These are phyloP conservation scores for Bjerkandera adusta DNA, from an alignment of 1,284 basidiomycete genomes.

Conservation along the genomic window DNA sequence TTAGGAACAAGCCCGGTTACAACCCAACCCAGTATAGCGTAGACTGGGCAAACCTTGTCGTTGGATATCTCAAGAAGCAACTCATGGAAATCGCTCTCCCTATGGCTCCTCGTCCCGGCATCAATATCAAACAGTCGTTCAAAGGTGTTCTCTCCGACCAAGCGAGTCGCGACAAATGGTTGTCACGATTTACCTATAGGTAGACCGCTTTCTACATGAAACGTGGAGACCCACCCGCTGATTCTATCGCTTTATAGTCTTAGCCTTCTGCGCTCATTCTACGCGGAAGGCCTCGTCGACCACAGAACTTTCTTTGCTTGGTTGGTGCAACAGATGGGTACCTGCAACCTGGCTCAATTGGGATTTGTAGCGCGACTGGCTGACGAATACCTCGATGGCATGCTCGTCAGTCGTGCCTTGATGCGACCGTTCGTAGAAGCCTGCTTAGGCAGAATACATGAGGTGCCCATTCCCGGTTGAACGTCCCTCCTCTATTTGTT, in stretches of 20 bases:
- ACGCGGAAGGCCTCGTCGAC: slow-evolving; percentile 82
- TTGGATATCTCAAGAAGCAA: slow-evolving; percentile 89
- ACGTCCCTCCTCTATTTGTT: not conserved
- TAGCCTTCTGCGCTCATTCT: slow-evolving; percentile 74
- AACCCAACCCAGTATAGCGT: slow-evolving; percentile 83
- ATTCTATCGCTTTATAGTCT: slow-evolving; percentile 44
- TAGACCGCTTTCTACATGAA: slow-evolving; percentile 37
- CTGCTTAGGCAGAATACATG: slow-evolving; percentile 63
- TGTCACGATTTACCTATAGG: slow-evolving; percentile 80
- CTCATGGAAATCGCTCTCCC: slow-evolving; percentile 83
- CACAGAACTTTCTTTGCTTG: slow-evolving; percentile 78
- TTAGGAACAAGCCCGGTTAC: slow-evolving; percentile 70
- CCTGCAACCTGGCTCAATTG: slow-evolving; percentile 82
- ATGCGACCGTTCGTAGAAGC: slow-evolving; percentile 66
- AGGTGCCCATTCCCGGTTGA: slow-evolving; percentile 45
- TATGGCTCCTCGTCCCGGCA: slow-evolving; percentile 65
- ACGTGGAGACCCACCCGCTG: slow-evolving; percentile 12
- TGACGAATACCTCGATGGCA: slow-evolving; percentile 78
- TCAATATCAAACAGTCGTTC: slow-evolving; percentile 79
- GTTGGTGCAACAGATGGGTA: slow-evolving; percentile 77
- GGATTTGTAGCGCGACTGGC: slow-evolving; percentile 78
- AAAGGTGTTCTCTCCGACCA: slow-evolving; percentile 72
- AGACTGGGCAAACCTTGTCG: slow-evolving; percentile 88
- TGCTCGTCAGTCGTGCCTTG: slow-evolving; percentile 66
- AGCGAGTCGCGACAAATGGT: slow-evolving; percentile 74